Evolutionary conservation across 202 grass and related monocot genomes (phyloP).

Genomic region (Hordeum pubiflorum): DNA sequence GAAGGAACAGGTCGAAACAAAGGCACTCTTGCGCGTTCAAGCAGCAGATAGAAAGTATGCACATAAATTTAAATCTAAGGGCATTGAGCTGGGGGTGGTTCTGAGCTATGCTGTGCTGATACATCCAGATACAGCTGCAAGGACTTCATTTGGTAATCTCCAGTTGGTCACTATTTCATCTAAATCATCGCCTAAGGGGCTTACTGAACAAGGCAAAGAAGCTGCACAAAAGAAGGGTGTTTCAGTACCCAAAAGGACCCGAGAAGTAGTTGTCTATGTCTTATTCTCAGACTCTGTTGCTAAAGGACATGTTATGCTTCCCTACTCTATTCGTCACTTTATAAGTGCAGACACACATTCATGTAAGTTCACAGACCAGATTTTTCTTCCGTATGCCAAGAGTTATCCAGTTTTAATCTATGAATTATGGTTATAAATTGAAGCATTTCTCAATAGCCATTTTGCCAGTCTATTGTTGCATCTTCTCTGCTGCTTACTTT

Average conservation of each 20-base stretch:
- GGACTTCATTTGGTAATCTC: conserved; percentile 59
- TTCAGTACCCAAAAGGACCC: conserved; percentile 43
- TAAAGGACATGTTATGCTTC: conserved; percentile 84
- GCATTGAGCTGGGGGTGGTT: conserved; percentile 51
- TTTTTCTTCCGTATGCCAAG: conserved; percentile 20
- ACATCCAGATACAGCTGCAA: conserved; percentile 82
- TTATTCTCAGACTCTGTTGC: conserved; percentile 68
- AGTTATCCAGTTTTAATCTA: conserved; percentile 4
- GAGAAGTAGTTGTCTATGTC: conserved; percentile 45
- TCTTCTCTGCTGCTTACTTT: conserved; percentile 16
- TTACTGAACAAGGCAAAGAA: conserved; percentile 49
- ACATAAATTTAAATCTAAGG: conserved; percentile 63
- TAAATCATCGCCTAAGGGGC: conserved; percentile 50
- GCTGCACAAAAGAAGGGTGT: conserved; percentile 41
- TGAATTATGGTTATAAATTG: neutral
- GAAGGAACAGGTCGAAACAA: conserved; percentile 49
- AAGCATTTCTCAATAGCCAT: conserved; percentile 7
- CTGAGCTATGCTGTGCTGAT: conserved; percentile 65
- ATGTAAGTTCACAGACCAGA: conserved; percentile 53
- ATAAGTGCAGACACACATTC: conserved; percentile 70
- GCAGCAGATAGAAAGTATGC: conserved; percentile 47
- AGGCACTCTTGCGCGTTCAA: conserved; percentile 86
- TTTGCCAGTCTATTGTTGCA: conserved; percentile 13
- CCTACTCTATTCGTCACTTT: conserved; percentile 64
- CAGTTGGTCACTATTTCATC: conserved; percentile 63